Evolutionary conservation across 2,329 filamentous ascomycete genomes (phyloP), one percentile per base, ranked within the genome.

Genomic region (Rutstroemia sp.): DNA sequence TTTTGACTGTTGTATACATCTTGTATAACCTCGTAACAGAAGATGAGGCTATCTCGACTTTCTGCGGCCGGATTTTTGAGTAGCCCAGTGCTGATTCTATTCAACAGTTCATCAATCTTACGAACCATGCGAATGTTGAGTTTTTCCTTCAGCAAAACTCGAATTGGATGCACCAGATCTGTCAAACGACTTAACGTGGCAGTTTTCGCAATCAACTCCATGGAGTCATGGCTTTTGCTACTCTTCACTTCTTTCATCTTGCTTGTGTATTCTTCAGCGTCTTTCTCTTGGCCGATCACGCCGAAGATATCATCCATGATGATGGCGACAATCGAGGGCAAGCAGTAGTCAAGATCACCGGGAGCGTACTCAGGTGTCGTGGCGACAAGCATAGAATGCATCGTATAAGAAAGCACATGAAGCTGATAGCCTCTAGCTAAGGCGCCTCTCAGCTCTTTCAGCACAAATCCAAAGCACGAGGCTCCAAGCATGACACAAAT

Each of bases 221-320:
- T 95, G 0, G 94, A 95, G 69, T 99, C 95, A 67, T 92, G 95
- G 69, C 92, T 96, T 77, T 97, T 99, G 77, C 89, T 96, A 71
- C 89, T 94, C 76, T 96, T 97, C 56, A 99, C 87, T 73, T 99
- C 94, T 72, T 95, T 96, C 86, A 95, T 96, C 71, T 92, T 88
- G 69, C 85, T 96, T 56, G 87, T 86, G 70, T 99, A 99, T 53
- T 92, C 94, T 65, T 96, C 91, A 0, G 92, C 92, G 66, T 99
- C 94, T 72, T 99, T 99, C 69, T 99, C 92, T 73, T 96, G 88
- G 2, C 94, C 94, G 37, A 88, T 87, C 5, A 85, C 83, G 30
- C 95, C 95, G 68, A 99, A 99, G 12, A 95, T 94, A 69, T 99
- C 95, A 67, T 99, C 94, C 89, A 99, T 94, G 61, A 97, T 86